Percentiles rank a stretch among this genome's conserved stretches.
Evolutionary conservation across 176 grass and related monocot genomes (phyloP).

Genomic region (Dactylis glomerata): DNA sequence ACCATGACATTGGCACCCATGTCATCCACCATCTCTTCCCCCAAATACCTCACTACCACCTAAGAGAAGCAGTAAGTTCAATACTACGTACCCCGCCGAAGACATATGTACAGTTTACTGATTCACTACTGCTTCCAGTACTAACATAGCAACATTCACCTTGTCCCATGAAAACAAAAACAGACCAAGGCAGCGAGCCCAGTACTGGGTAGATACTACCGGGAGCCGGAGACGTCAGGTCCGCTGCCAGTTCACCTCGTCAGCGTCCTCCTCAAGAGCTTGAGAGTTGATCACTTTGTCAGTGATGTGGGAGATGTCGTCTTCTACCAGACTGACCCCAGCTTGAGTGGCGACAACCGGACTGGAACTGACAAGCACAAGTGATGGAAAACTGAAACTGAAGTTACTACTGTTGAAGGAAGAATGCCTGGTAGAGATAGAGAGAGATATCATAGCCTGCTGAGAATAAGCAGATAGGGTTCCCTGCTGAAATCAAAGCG

Average conservation of each 20-base stretch:
- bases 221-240: constrained; percentile 67
- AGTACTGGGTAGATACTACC: constrained; percentile 74
- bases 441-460: not conserved
- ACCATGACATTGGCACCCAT: constrained; percentile 96
- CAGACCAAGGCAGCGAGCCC: constrained; percentile 72
- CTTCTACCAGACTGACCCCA: constrained; percentile 78
- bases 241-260: constrained; percentile 67
- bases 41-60: constrained; percentile 89
- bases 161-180: not conserved
- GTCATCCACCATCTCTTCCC: constrained; percentile 98
- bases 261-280: constrained; percentile 62
- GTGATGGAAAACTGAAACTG: not conserved
- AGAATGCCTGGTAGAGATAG: not conserved
- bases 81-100: not conserved
- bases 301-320: constrained; percentile 78
- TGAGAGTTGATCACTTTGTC: constrained; percentile 84
- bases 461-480: constrained; percentile 17
- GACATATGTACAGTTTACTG: not conserved
- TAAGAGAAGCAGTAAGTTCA: constrained; percentile 74
- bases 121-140: not conserved
- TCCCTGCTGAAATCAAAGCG: not conserved
- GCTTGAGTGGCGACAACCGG: not conserved
- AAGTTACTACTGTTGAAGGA: not conserved
- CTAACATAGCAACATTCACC: not conserved
- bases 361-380: constrained; percentile 7